A percentile compares a stretch with the other conserved stretches of the same genome.
Conservation (phyloP, 2,329 filamentous ascomycete genomes). For the Ophiostoma novo-ulmi region DNA sequence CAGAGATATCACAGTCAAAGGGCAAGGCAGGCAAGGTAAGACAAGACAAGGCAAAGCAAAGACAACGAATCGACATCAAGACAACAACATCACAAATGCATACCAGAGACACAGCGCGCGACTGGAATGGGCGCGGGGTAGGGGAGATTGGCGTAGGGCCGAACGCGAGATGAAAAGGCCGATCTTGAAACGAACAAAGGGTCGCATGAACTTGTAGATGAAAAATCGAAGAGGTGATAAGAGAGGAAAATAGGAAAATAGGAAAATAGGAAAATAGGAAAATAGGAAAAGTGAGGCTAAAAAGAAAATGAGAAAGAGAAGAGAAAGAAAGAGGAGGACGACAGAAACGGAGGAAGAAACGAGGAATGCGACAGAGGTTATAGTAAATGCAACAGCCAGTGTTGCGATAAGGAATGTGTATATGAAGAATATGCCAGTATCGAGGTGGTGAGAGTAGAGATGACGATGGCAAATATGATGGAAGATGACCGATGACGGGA, state of each 20-base stretch:
- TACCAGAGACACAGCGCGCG: conserved; percentile 2
- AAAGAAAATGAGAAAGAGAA: background rate
- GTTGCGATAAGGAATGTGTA: background rate
- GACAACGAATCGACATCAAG: background rate
- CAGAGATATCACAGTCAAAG: background rate
- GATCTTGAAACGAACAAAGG: background rate
- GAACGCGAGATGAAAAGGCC: background rate
- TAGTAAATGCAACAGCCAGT: conserved; percentile 4
- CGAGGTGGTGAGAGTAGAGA: too few relatives aligned
- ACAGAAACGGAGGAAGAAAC: background rate
- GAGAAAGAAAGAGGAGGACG: background rate
- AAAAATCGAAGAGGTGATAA: background rate
- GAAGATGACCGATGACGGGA: background rate
- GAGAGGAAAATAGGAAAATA: background rate
- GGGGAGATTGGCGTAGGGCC: conserved; percentile 2
- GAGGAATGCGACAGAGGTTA: background rate
- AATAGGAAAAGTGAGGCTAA: background rate
- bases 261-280: background rate
- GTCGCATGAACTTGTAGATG: background rate
- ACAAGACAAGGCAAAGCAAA: background rate
- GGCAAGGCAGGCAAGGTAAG: background rate
- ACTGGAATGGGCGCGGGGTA: conserved; percentile 15
- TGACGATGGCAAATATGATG: background rate
- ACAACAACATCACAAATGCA: conserved; percentile 14
- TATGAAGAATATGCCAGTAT: background rate